Conservation (phyloP, 208 protist genomes). For the Trypanosoma brucei region DNA sequence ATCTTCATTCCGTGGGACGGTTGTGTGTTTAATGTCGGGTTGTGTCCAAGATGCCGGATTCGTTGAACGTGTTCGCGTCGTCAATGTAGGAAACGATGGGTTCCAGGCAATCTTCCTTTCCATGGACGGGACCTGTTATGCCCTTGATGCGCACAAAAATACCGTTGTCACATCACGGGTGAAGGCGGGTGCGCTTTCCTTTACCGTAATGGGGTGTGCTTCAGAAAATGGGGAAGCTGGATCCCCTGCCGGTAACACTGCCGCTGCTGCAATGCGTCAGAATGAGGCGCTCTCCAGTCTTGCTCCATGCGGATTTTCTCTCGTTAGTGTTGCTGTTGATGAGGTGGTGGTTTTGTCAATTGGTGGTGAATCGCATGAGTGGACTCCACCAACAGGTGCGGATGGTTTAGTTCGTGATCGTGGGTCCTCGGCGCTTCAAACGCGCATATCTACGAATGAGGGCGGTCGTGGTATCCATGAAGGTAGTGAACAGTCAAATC, state of each 20-base stretch:
- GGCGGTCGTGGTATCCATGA: not conserved
- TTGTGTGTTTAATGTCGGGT: slow-evolving; percentile 28
- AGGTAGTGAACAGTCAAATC: not conserved
- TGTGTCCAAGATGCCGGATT: slow-evolving; percentile 31
- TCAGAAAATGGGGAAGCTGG: not conserved
- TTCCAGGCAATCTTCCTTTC: slow-evolving; percentile 65
- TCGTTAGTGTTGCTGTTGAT: slow-evolving; percentile 70
- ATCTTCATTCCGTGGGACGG: not conserved
- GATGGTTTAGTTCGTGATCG: not conserved
- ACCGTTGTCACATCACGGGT: slow-evolving; percentile 54
- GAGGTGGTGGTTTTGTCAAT: slow-evolving; percentile 70
- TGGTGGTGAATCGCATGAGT: slow-evolving; percentile 34
- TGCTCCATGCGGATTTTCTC: slow-evolving; percentile 32
- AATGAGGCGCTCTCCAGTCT: slow-evolving; percentile 9
- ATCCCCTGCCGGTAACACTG: too few relatives aligned
- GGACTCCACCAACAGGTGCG: not conserved
- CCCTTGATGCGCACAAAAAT: slow-evolving; percentile 37
- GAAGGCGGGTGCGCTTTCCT: slow-evolving; percentile 66
- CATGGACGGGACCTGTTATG: slow-evolving; percentile 59
- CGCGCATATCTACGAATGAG: not conserved
- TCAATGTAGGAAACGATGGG: slow-evolving; percentile 38
- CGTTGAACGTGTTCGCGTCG: slow-evolving; percentile 52
- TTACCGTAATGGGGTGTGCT: slow-evolving; percentile 50
- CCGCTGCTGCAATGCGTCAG: not conserved
- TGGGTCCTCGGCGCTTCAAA: not conserved